Evolutionary conservation across 345 rosid genomes (phyloP).

Genomic region (Trapa bicornis): DNA sequence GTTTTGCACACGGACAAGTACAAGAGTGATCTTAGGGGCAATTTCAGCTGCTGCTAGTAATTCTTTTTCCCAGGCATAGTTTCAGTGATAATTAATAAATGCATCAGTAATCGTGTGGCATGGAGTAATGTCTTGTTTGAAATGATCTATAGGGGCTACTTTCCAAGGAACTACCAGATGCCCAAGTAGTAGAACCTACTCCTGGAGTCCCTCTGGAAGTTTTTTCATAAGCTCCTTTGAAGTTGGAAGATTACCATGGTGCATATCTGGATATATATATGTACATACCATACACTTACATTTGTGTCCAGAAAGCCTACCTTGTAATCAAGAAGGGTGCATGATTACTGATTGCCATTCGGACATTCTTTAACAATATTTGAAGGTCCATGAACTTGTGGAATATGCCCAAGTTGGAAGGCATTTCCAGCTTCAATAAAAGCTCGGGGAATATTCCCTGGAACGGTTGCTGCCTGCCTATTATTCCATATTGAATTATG

Average conservation of each 20-base stretch:
- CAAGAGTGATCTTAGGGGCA: not conserved
- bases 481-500: not conserved
- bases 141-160: constrained; percentile 42
- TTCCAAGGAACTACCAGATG: constrained; percentile 50
- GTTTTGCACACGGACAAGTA: not conserved
- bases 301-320: not conserved
- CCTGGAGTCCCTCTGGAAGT: constrained; percentile 64
- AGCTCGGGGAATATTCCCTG: too few relatives aligned
- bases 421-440: too few relatives aligned
- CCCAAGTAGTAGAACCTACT: constrained; percentile 51
- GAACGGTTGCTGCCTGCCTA: not conserved
- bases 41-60: not conserved
- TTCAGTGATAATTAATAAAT: not conserved
- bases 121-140: not conserved
- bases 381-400: too few relatives aligned
- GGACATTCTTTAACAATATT: too few relatives aligned
- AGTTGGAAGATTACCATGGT: not conserved
- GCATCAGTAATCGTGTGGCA: not conserved
- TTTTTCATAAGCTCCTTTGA: not conserved
- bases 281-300: not conserved
- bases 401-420: too few relatives aligned
- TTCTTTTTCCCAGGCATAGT: not conserved
- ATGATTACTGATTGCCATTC: too few relatives aligned
- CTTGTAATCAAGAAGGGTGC: too few relatives aligned
- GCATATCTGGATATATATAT: not conserved